Conservation (phyloP, 176 grass and related monocot genomes). For the Luzula sylvatica region DNA sequence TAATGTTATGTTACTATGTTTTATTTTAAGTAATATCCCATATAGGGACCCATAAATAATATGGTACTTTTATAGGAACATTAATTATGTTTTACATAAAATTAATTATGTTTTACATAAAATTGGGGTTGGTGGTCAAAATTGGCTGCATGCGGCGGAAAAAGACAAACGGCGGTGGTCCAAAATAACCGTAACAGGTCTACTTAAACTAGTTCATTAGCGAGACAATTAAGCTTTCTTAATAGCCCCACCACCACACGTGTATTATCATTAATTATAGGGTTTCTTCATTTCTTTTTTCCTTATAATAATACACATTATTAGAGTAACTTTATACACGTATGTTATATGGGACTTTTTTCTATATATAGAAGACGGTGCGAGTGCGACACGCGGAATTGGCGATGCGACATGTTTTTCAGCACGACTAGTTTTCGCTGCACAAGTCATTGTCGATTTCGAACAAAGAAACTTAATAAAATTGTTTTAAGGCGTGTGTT, state of each 20-base stretch:
- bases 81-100: no score
- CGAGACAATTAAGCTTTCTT: slow-evolving; percentile 8
- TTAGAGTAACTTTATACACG: no score
- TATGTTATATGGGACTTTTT: no score
- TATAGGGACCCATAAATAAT: no score
- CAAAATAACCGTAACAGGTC: slow-evolving; percentile 29
- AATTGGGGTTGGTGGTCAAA: slow-evolving; percentile 14
- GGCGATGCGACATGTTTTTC: neutral
- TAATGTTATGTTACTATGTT: no score
- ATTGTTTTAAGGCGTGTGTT: neutral
- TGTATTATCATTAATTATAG: slow-evolving; percentile 6
- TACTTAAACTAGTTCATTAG: slow-evolving; percentile 15
- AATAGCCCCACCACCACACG: slow-evolving; percentile 17
- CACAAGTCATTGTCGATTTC: neutral
- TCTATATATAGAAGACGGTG: no score
- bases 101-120: no score
- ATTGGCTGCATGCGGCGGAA: slow-evolving; percentile 6
- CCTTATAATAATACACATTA: no score
- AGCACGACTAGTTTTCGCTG: neutral
- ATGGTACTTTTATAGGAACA: no score
- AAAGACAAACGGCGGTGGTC: slow-evolving; percentile 23
- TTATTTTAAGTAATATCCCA: no score
- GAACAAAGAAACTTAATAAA: neutral
- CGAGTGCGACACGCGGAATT: no score
- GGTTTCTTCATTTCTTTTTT: neutral